Evolutionary conservation across 805 yeast species (phyloP), one percentile per base, ranked within the genome.

Genomic region (Lipomyces yamadae): DNA sequence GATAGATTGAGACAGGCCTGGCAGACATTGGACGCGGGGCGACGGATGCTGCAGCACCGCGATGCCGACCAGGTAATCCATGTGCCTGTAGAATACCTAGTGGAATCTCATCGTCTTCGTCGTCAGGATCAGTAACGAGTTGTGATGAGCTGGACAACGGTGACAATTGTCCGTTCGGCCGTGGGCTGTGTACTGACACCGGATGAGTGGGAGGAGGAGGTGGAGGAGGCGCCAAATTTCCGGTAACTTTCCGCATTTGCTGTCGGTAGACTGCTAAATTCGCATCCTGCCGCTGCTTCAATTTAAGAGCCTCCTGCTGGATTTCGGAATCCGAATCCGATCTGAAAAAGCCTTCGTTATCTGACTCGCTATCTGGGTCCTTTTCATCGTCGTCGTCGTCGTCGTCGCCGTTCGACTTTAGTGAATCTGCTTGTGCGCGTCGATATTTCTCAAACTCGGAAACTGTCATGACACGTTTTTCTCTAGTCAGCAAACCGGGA

Each of bases 181-280:
- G 29, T 62, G 32, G n/a, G 18, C 30, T 32, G 18, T 42, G 39
- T 11, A 10, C 55, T 24, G 24, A 24, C 24, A 24, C 24, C 24
- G 24, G 24, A 24, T 24, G 24, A 24, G 24, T 1, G 55, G 55
- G 30, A 6, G 54, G 33, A 4, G 18, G 63, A 50, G 35, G 63
- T 15, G 50, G 65, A 18, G 45, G 33, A 42, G 57, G 59, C 10
- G 54, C 61, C 61, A 54, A 70, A 59, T 13, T 62, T 8, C 81
- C 81, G 6, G 79, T 75, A 42, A 77, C 71, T 61, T 76, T 77
- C 64, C 76, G 78, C 81, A 80, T 79, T 60, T 77, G 76, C 67
- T 80, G 82, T 11, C 82, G 75, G 65, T 79, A 79, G 24, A 78
- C 75, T n/a, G 79, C 77, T 65, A 79, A 70, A 24, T 79, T 78